Conservation (phyloP, 768 basidiomycete species). For the Auriscalpium vulgare region DNA sequence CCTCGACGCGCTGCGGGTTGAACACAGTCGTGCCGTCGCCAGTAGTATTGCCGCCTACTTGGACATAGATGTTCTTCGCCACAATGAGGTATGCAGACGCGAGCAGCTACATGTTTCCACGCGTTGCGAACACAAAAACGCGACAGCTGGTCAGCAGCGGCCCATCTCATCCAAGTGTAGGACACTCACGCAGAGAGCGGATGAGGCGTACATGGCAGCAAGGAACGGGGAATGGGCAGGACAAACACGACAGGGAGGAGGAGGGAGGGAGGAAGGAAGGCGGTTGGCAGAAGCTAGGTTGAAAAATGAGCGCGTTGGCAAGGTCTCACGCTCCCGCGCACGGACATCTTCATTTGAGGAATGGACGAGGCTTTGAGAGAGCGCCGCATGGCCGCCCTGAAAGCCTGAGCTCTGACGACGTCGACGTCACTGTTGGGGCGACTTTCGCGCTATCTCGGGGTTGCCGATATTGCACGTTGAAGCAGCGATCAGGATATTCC, state of each 20-base stretch:
- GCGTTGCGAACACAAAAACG: neutral
- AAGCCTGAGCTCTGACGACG: neutral
- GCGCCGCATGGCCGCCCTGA: neutral
- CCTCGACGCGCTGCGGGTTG: slow-evolving; percentile 35
- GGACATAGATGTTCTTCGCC: slow-evolving; percentile 36
- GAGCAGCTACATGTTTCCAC: slow-evolving; percentile 1
- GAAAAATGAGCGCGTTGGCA: neutral
- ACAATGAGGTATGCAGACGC: slow-evolving; percentile 10
- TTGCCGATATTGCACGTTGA: neutral
- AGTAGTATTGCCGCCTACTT: slow-evolving; percentile 39
- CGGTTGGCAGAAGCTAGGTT: neutral
- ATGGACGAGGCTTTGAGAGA: neutral
- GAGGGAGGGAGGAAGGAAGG: neutral
- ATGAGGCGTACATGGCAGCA: neutral
- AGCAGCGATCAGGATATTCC: neutral
- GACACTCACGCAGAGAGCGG: neutral
- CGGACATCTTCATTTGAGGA: neutral
- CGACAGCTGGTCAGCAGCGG: neutral
- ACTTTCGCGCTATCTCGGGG: neutral
- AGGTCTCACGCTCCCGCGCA: neutral
- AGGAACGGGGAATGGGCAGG: neutral
- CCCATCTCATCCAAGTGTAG: neutral
- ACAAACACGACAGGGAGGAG: neutral
- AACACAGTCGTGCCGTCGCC: slow-evolving; percentile 38
- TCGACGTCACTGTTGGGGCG: neutral